Evolutionary conservation across 805 yeast genomes (phyloP), one percentile per base, ranked within the genome.

Genomic region (Yarrowia yakushimensis): DNA sequence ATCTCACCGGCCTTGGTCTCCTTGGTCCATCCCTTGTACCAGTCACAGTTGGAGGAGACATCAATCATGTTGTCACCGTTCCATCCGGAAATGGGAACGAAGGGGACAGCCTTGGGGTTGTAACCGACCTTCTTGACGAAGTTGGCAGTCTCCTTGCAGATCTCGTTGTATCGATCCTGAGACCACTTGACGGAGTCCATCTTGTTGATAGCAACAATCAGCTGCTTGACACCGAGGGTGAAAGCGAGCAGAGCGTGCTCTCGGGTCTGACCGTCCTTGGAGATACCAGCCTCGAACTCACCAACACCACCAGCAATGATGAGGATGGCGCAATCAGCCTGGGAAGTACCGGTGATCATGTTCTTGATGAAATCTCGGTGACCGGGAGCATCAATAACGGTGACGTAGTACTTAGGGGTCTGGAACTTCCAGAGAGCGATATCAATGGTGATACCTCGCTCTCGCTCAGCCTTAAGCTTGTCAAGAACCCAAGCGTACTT

Each of bases 401-500:
- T 90, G 75, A 89, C 94, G 76, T 85, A 81, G 83, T 84, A 87
- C 79, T 86, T 87, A 74, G 91, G 90, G 77, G 96, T 89, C 81
- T 88, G 93, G 85, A 90, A 89, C 82, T 87, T 86, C 87, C 96
- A 87, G 75, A 88, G 84, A 79, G 96, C 93, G 72, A 90, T 89
- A 79, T 90, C 96, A 74, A 90, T 90, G 77, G 97, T 90, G 84
- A 90, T 90, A 87, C 96, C 96, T 83, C 96, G 88, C 80, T 88
- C 93, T 81, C 97, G 86, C 84, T 90, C 97, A 76, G 96, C 96
- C 88, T 88, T 88, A 72, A 90, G 83, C 81, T 90, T 90, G 84
- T 90, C 97, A 79, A 90, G 85, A 73, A 90, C 96, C 97, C 97
- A 90, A 74, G 97, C 97, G 88, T 90, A 88, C 82, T 90, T 90